These are phyloP conservation scores for Hypoxylon sp. DNA, from an alignment of 2,329 filamentous ascomycete species.

Conservation along the genomic window DNA sequence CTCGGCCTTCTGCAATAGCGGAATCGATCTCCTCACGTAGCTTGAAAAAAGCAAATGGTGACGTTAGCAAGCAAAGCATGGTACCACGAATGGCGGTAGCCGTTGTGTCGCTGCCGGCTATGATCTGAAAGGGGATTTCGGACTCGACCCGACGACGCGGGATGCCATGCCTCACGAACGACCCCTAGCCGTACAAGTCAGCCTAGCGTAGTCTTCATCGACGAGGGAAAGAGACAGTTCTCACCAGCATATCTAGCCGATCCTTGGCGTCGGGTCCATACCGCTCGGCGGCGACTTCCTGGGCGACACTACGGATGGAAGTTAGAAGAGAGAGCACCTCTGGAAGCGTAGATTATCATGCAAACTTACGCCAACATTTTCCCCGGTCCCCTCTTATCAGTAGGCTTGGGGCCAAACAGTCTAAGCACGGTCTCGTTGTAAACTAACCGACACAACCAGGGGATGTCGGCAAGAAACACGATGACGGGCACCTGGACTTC, in stretches of 20 bases:
- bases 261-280: constrained; percentile 57
- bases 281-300: constrained; percentile 58
- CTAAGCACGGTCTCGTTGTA: constrained; percentile 48
- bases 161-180: constrained; percentile 42
- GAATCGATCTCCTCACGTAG: constrained; percentile 60
- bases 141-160: constrained; percentile 35
- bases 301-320: constrained; percentile 54
- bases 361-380: constrained; percentile 47
- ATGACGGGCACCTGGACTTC: constrained; percentile 55
- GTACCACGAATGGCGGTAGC: constrained; percentile 62
- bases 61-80: constrained; percentile 60
- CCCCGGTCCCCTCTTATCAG: constrained; percentile 49
- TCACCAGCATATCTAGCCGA: constrained; percentile 63
- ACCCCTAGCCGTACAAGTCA: constrained; percentile 29
- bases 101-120: constrained; percentile 66
- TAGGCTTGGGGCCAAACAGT: constrained; percentile 54
- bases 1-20: constrained; percentile 49
- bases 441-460: constrained; percentile 56
- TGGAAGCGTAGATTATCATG: neutral
- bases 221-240: neutral
- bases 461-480: constrained; percentile 56
- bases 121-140: constrained; percentile 44
- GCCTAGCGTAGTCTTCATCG: neutral
- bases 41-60: constrained; percentile 57
- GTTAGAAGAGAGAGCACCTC: neutral